These are phyloP conservation scores for Paramecium pentaurelia DNA, from an alignment of 73 alveolate species.

Conservation along the genomic window DNA sequence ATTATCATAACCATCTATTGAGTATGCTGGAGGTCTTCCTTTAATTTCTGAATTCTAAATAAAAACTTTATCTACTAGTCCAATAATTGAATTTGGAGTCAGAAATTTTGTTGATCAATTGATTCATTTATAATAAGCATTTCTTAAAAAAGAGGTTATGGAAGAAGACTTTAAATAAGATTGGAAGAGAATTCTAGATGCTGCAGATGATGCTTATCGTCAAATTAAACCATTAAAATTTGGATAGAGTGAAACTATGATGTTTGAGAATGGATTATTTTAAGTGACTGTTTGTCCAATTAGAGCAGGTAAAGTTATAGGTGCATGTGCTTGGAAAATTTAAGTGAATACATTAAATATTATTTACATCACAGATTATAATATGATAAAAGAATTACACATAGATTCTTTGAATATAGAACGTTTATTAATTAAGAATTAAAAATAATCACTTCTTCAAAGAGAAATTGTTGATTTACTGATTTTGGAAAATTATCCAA, in stretches of 20 bases:
- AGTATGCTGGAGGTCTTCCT: conserved; percentile 41
- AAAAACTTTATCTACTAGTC: not conserved
- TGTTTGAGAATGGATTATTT: conserved; percentile 6
- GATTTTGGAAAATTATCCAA: not conserved
- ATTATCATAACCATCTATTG: conserved; percentile 8
- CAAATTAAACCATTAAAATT: not conserved
- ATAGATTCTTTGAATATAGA: conserved; percentile 34
- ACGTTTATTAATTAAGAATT: not conserved
- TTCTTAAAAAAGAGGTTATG: not conserved
- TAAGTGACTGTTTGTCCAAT: not conserved
- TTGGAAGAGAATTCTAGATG: not conserved
- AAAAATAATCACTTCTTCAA: conserved; percentile 5
- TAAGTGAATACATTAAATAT: not conserved
- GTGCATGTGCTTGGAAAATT: conserved; percentile 34
- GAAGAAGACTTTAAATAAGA: not conserved
- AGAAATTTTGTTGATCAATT: conserved; percentile 38
- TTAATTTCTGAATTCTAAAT: not conserved
- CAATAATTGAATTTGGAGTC: conserved; percentile 26
- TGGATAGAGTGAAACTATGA: not conserved
- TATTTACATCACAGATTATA: conserved; percentile 26
- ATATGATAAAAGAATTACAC: conserved; percentile 38
- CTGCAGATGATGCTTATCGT: conserved; percentile 24
- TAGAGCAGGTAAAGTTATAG: conserved; percentile 21
- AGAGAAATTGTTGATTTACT: not conserved
- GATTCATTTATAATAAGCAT: not conserved